These are phyloP conservation scores for Dothistroma pini DNA, from an alignment of 2,329 filamentous ascomycete species.

Conservation along the genomic window DNA sequence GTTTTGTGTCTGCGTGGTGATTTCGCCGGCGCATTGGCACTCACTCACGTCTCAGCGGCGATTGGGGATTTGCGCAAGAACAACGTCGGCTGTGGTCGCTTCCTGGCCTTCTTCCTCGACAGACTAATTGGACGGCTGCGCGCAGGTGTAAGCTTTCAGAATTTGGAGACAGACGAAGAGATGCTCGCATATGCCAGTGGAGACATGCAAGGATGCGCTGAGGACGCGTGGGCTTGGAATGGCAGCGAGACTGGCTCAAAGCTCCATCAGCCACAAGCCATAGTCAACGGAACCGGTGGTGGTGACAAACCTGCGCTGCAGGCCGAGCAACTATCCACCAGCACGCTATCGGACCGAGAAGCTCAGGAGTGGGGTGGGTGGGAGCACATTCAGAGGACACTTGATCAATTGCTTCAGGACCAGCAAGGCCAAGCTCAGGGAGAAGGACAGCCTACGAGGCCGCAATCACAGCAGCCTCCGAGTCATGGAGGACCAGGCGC, in stretches of 20 bases:
- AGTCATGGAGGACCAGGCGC: constrained; percentile 9
- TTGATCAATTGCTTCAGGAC: constrained; percentile 54
- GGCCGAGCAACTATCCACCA: constrained; percentile 24
- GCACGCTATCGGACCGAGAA: constrained; percentile 28
- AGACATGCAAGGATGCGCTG: constrained; percentile 76
- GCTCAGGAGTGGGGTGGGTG: constrained; percentile 72
- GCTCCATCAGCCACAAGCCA: constrained; percentile 16
- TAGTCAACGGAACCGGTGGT: constrained; percentile 17
- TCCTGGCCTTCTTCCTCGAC: constrained; percentile 75
- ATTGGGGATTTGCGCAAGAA: constrained; percentile 70
- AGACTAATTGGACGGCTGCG: constrained; percentile 57
- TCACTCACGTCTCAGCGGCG: constrained; percentile 66
- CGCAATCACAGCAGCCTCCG: constrained; percentile 16
- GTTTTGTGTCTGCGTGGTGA: constrained; percentile 73
- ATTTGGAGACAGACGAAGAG: constrained; percentile 71
- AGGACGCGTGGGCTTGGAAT: constrained; percentile 78
- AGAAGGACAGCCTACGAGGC: constrained; percentile 17
- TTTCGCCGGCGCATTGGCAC: constrained; percentile 67
- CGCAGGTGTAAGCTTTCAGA: constrained; percentile 37
- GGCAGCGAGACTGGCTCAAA: constrained; percentile 43
- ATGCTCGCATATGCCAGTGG: constrained; percentile 80
- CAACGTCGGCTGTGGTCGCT: constrained; percentile 74
- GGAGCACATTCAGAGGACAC: constrained; percentile 65
- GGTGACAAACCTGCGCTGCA: constrained; percentile 16
- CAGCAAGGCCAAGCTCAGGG: constrained; percentile 32